These are phyloP conservation scores for Protostelium mycophagum DNA, from an alignment of 78 protist genomes.

Conservation along the genomic window DNA sequence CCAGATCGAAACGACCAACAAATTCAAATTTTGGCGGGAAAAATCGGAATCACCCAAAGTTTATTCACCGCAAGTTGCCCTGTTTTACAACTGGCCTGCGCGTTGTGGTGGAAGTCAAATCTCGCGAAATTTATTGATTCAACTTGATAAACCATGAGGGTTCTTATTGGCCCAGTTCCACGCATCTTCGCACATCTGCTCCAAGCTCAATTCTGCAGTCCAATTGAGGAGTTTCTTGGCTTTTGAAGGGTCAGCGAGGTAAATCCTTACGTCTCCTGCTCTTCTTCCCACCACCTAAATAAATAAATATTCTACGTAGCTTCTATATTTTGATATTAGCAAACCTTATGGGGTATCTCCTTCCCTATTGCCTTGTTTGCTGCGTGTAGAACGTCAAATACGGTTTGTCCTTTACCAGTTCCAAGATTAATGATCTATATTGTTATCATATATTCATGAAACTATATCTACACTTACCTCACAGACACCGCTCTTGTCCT, in stretches of 20 bases:
- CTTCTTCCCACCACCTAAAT: conserved; percentile 37
- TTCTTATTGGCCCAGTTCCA: conserved; percentile 87
- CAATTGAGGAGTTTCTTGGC: conserved; percentile 75
- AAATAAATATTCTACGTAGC: background rate
- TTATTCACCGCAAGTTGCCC: too few species aligned
- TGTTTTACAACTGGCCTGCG: too few species aligned
- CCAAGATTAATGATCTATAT: conserved; percentile 83
- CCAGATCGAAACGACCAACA: too few species aligned
- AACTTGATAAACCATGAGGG: conserved; percentile 81
- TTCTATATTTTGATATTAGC: too few species aligned
- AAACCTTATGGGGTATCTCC: conserved; percentile 20
- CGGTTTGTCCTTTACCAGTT: conserved; percentile 87
- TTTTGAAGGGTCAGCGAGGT: conserved; percentile 44
- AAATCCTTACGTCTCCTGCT: conserved; percentile 58
- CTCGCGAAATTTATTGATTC: too few species aligned
- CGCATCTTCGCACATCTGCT: conserved; percentile 83
- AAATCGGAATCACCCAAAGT: too few species aligned
- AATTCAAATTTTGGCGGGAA: too few species aligned
- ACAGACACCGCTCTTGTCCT: background rate
- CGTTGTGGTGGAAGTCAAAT: too few species aligned
- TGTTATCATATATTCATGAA: background rate
- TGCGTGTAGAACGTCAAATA: conserved; percentile 87
- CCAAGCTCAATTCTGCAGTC: conserved; percentile 73
- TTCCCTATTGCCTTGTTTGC: conserved; percentile 68
- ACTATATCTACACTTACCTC: background rate